These are phyloP conservation scores for Sanguinoderma infundibulare DNA, from an alignment of 1,284 basidiomycete species.

Conservation along the genomic window DNA sequence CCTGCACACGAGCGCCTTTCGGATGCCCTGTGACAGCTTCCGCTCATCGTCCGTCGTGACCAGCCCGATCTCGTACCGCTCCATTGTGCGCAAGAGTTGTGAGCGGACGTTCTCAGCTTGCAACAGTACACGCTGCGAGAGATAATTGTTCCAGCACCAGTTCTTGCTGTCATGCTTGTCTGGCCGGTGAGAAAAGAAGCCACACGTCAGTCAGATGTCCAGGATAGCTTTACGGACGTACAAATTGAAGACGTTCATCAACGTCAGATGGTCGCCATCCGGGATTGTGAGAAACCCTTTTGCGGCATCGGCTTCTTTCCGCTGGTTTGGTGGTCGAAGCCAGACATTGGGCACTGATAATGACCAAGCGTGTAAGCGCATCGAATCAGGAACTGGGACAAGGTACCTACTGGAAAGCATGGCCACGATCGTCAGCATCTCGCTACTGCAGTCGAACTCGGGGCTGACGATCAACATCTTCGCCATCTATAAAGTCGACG, in stretches of 20 bases:
- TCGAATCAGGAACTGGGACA: too few relatives aligned
- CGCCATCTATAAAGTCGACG: too few relatives aligned
- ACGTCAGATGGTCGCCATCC: slow-evolving; percentile 95
- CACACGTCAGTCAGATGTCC: slow-evolving; percentile 8
- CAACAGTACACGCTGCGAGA: too few relatives aligned
- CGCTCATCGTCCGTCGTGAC: slow-evolving; percentile 80
- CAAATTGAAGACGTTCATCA: slow-evolving; percentile 96
- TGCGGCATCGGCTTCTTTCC: too few relatives aligned
- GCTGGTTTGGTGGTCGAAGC: too few relatives aligned
- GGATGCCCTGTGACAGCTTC: slow-evolving; percentile 80
- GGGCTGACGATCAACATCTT: slow-evolving; percentile 95
- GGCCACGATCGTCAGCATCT: slow-evolving; percentile 92
- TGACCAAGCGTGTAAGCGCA: too few relatives aligned
- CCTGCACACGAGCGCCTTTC: too few relatives aligned
- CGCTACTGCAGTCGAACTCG: slow-evolving; percentile 95
- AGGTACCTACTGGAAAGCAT: too few relatives aligned
- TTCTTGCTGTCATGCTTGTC: slow-evolving; percentile 79
- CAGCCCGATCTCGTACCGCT: slow-evolving; percentile 85
- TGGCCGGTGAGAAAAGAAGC: slow-evolving; percentile 32
- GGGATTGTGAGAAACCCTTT: too few relatives aligned
- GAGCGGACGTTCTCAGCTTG: slow-evolving; percentile 97
- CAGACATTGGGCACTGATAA: too few relatives aligned
- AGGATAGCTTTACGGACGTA: slow-evolving; percentile 54
- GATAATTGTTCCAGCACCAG: slow-evolving; percentile 96
- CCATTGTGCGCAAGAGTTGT: slow-evolving; percentile 93